Base-by-base conservation (phyloP, 2,329 filamentous ascomycete species). In the Harringtonia aguacate region DNA sequence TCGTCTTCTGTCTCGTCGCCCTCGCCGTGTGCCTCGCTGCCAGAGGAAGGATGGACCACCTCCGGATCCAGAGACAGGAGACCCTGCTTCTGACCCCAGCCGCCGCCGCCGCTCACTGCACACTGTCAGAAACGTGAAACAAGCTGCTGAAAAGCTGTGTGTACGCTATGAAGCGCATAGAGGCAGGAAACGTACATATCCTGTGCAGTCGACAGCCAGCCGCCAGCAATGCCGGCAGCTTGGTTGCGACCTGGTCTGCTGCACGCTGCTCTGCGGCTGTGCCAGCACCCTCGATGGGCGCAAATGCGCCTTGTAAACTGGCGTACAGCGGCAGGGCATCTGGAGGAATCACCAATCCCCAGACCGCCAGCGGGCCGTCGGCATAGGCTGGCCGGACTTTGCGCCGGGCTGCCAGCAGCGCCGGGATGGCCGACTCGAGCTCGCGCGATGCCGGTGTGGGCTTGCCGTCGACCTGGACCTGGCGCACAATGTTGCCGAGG, bases 51-150 rank as follows among this genome's bases (percentile, higher is more conserved):
- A 52, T 75, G 74, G 18, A 59, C 67, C 15, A 67, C 71, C 50
- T 86, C 73, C 4, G 86, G 84, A 55, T 92, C 86, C 4, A 94
- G 69, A 7, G 86, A 86, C 4, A 94, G 65, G 1, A 94, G 65
- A 1, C 86, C 86, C 53, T 83, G 79, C 58, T 90, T 92, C 45
- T 75, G 68, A 15, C 86, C 86, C 86, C 86, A 94, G 18, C 86
- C 86, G 35, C 86, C 86, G 37, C 86, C 86, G 5, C 86, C 86
- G 54, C 84, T 88, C 50, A 89, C 75, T 72, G 36, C 13, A 18
- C 24, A 27, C n/a, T 22, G 35, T 43, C 10, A 43, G 41, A 35
- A 36, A 22, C 20, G 15, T 28, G 6, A 21, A 10, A 9, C 9
- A 22, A 22, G 21, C 9, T 4, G 4, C 12, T 12, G 18, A 22